Base-by-base conservation (phyloP, 163 green algal species). In the Volvox carteri region DNA sequence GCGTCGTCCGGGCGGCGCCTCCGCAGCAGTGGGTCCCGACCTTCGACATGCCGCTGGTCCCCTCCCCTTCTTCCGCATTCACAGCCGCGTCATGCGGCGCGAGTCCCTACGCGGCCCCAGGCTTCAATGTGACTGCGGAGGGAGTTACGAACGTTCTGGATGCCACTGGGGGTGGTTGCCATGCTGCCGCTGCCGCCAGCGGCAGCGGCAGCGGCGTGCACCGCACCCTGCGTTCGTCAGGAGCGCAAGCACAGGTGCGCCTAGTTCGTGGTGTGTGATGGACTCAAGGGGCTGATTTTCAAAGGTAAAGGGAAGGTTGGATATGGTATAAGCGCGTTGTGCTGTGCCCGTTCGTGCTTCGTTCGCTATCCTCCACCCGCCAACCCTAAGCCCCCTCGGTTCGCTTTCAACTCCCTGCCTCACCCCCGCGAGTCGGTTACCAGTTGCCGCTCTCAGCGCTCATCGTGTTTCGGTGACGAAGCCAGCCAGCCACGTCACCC, bases 11-110 rank as follows among this genome's bases (percentile, higher is more conserved):
- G 39, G 1, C 44, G 1, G 73, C 4, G 4, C 25, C 42, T 6
- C 44, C 41, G 73, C 73, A 80, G 73, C 18, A 80, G 23, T 80
- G 73, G 73, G 46, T 80, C 30, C 42, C 42, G 0, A 65, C 25
- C 12, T 65, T 80, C 25, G 46, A 80, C 16, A 8, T 0, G 44
- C 73, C 73, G 44, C 46, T 62, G 44, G 1, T 25, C 42, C 19
- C 44, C 28, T 41, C 70, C 39, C 12, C 41, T 4, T 33, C 73
- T 2, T 42, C 73, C 4, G 73, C 3, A 6, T 80, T 80, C 25
- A 42, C 42, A 25, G 44, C 44, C 16, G 73, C 73, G n/a, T 80
- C 73, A 23, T 67, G 44, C 44, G 73, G 73, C 25, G 73, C 73
- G 1, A 80, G 73, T 42, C 42, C 42, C 41, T 80, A 80, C 44